Conservation (phyloP, 2,329 filamentous ascomycete genomes). For the Lecanicillium sp. region DNA sequence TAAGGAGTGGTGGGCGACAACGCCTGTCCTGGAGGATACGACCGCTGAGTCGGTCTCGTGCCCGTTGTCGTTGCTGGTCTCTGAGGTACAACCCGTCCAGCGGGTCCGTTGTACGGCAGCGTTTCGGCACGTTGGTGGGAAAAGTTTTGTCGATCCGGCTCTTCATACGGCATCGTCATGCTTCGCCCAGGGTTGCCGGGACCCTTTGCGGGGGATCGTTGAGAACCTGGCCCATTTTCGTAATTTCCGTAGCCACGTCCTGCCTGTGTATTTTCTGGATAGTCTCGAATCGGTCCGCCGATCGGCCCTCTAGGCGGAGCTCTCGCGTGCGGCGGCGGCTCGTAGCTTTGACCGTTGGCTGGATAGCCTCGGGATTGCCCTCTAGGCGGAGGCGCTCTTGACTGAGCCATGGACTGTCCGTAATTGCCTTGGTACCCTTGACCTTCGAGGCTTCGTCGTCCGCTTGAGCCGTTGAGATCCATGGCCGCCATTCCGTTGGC, state of each 20-base stretch:
- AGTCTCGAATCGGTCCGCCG: no score
- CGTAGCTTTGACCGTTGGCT: no score
- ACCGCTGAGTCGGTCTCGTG: conserved; percentile 28
- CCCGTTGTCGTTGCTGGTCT: conserved; percentile 51
- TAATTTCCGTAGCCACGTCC: conserved; percentile 22
- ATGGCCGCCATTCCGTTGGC: conserved; percentile 21
- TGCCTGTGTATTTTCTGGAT: conserved; percentile 17
- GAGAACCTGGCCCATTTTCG: conserved; percentile 8
- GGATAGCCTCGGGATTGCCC: conserved; percentile 16
- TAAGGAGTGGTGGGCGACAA: conserved; percentile 15
- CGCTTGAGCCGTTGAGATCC: conserved; percentile 27
- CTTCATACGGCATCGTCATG: conserved; percentile 54
- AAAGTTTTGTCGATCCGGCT: conserved; percentile 33
- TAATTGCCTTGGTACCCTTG: conserved; percentile 24
- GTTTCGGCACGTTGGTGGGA: conserved; percentile 35
- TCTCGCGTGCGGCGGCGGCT: no score
- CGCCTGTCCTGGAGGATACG: conserved; percentile 17
- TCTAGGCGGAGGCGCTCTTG: conserved; percentile 24
- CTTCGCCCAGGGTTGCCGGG: conserved; percentile 51
- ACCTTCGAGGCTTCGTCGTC: conserved; percentile 22
- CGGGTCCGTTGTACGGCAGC: conserved; percentile 40
- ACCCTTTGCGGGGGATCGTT: conserved; percentile 29
- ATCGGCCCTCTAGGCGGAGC: conserved; percentile 24
- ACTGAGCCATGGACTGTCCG: conserved; percentile 20
- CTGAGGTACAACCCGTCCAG: conserved; percentile 40